Evolutionary conservation across 1,139 yeast genomes (phyloP), one percentile per base, ranked within the genome.

Genomic region (Debaryomyces sp.): DNA sequence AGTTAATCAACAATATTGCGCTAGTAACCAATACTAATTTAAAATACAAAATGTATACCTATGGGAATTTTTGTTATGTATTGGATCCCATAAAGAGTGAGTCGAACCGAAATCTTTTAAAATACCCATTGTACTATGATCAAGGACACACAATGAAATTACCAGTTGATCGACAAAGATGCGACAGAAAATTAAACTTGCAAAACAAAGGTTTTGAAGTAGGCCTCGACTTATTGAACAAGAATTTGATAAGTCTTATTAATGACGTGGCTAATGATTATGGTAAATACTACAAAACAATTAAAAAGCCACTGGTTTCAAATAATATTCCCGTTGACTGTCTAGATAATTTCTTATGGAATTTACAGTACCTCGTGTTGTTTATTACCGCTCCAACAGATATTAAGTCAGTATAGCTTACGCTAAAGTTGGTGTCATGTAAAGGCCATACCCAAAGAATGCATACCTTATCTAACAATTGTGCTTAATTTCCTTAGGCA

Each of bases 281-380:
- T 44, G 49, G 55, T 15, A 55, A 54, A 27, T 59, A 54, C 27
- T 54, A 58, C 46, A 49, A 52, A 17, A 55, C 56, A 17, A 43
- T 47, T 42, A 46, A 52, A 39, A 49, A 52, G 26, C 34, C 43
- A 37, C 46, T 49, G 33, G 30, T 52, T 49, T 45, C 54, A 47
- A 55, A 59, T 48, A 62, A 60, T 40, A 61, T 74, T 9, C 80
- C 80, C 1, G 54, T 63, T 3, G 80, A 76, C 45, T 70, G 77
- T 52, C 54, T 66, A 17, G 80, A 75, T 55, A 74, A 75, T 50
- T 65, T 75, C 43, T 58, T 75, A 50, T 76, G 81, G 81, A 72
- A 67, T 46, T 54, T 76, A 32, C 70, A 75, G 48, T 75, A 70
- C 50, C 51, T 75, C 30, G 50, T 70, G 18, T 57, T 76, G 36